A percentile compares a stretch with the other conserved stretches of the same genome.
Conservation (phyloP, 2,329 filamentous ascomycete genomes). For the Aspergillus sp. region DNA sequence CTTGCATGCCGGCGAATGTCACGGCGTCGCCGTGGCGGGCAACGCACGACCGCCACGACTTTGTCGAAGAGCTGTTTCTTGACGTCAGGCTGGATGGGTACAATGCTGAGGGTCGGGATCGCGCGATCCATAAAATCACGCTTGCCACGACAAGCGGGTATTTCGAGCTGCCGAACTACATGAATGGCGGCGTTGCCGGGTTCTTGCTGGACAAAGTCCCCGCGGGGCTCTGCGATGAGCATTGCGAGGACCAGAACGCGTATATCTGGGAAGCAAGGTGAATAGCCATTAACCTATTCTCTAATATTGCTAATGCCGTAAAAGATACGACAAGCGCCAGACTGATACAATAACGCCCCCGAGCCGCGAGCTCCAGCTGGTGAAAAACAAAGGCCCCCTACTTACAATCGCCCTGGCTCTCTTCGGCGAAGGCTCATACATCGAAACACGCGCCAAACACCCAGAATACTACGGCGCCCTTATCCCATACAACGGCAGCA, state of each 20-base stretch:
- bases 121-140: slow-evolving; percentile 20
- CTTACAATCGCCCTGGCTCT: slow-evolving; percentile 23
- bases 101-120: neutral
- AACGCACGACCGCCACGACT: slow-evolving; percentile 29
- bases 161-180: slow-evolving; percentile 34
- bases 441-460: slow-evolving; percentile 9
- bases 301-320: neutral
- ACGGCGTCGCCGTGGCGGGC: slow-evolving; percentile 25
- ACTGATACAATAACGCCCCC: neutral
- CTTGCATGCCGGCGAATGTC: slow-evolving; percentile 29
- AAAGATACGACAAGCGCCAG: neutral
- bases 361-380: neutral
- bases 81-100: slow-evolving; percentile 15
- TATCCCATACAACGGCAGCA: neutral
- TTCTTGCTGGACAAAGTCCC: slow-evolving; percentile 16
- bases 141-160: slow-evolving; percentile 32
- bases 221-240: neutral
- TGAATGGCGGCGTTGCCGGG: slow-evolving; percentile 23
- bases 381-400: slow-evolving; percentile 19
- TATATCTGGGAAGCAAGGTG: neutral
- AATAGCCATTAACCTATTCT: neutral
- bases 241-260: neutral
- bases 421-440: slow-evolving; percentile 25
- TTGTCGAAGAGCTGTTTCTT: slow-evolving; percentile 30
- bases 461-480: slow-evolving; percentile 1